These are phyloP conservation scores for Leishmania aethiopica DNA, from an alignment of 208 protist species.

Conservation along the genomic window DNA sequence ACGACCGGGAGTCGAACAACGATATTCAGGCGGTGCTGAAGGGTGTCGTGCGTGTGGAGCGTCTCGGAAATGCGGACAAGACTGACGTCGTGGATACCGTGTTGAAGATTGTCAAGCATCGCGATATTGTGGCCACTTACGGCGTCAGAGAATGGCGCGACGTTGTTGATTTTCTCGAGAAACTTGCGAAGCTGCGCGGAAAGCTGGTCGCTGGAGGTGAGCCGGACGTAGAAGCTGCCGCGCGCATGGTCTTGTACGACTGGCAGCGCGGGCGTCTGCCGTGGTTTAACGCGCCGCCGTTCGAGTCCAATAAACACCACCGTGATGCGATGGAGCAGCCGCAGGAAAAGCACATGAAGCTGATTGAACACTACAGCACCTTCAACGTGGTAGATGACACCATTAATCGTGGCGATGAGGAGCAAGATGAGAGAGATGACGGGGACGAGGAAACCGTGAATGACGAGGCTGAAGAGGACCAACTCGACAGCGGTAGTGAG, in stretches of 20 bases:
- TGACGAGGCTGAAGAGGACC: background rate
- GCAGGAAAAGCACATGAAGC: slow-evolving; percentile 82
- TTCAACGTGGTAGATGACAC: slow-evolving; percentile 87
- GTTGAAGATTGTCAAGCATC: slow-evolving; percentile 94
- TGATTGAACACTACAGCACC: slow-evolving; percentile 84
- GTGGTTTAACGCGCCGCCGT: slow-evolving; percentile 95
- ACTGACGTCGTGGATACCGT: slow-evolving; percentile 95
- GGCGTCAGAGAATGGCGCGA: slow-evolving; percentile 94
- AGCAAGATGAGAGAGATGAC: slow-evolving; percentile 21
- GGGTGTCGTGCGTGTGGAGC: slow-evolving; percentile 96
- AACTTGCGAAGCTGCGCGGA: slow-evolving; percentile 93
- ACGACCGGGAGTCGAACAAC: slow-evolving; percentile 92
- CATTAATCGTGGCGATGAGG: slow-evolving; percentile 49
- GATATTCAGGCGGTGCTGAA: slow-evolving; percentile 98
- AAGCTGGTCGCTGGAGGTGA: slow-evolving; percentile 96
- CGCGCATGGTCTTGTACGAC: slow-evolving; percentile 98
- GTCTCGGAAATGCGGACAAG: slow-evolving; percentile 91
- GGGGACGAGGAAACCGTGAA: slow-evolving; percentile 11
- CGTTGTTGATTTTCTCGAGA: slow-evolving; percentile 96
- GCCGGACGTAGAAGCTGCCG: slow-evolving; percentile 94
- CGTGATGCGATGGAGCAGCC: slow-evolving; percentile 70
- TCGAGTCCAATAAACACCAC: slow-evolving; percentile 89
- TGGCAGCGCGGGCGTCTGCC: slow-evolving; percentile 97
- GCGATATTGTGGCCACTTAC: slow-evolving; percentile 97
- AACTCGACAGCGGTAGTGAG: background rate